Base-by-base conservation (phyloP, 768 basidiomycete species). In the Termitomyces sp. region DNA sequence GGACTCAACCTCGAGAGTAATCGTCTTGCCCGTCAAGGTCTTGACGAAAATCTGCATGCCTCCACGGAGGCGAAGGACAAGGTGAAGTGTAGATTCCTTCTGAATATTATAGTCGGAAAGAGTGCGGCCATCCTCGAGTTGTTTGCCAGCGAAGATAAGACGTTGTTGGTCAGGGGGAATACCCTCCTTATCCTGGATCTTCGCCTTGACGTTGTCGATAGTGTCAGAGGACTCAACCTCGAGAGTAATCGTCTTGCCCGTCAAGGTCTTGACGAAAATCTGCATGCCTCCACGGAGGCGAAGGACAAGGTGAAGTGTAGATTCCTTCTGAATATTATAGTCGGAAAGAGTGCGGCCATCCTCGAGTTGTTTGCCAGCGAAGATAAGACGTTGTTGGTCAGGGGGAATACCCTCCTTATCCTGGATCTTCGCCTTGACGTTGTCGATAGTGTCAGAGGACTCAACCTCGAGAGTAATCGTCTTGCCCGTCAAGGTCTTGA, bases 291-390 rank as follows among this genome's bases (percentile, higher is more conserved):
- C 93, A 65, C 91, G 88, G n/a, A 96, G 84, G 71, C 93, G 89
- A 31, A 95, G 83, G 26, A 94, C 91, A 65, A 76, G 82, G 66
- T 95, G 94, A 53, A 96, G 87, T 40, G 93, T 95, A 0, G 87
- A 91, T 75, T 96, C 93, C 77, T 95, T 95, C 82, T 96, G 94
- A 63, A 96, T 94, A 70, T 94, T 92, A 69, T 93, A 92, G 63
- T 91, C 90, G 8, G 88, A 89, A 0, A 93, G 78, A 3, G 90
- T 96, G 49, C 94, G 86, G 3, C 94, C 94, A 66, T 97, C 94
- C 70, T 96, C 94, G 28, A 97, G 83, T 70, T 95, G 94, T 75
- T 96, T 95, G 58, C 94, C 94, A 46, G 94, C 94, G 61, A 95
- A 96, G 77, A 96, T 96, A 8, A 94, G 78, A 45, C 91, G 88